Base-by-base conservation (phyloP, 2,329 filamentous ascomycete species). In the Parascedosporium putredinis region DNA sequence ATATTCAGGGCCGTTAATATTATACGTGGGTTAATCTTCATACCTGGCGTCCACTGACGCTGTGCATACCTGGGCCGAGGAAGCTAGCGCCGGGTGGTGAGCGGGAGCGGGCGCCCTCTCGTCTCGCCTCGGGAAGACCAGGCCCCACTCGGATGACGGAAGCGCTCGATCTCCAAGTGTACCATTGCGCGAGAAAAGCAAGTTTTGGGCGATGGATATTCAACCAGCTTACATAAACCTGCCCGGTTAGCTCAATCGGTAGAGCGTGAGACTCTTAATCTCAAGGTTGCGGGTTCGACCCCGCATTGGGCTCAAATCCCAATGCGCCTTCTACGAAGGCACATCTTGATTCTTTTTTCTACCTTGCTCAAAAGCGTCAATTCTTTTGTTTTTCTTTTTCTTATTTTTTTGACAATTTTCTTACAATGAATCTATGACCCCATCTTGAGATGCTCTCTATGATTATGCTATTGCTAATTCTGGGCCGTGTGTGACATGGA, bases 251-350 rank as follows among this genome's bases (percentile, higher is more conserved):
- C 76, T 80, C 76, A 80, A 79, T 80, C 75, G 75, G 76, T 82
- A 83, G 79, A 83, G 78, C 79, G 79, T 82, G 74, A 81, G 79
- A 82, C 79, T 83, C 79, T 78, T 76, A 77, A 66, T 67, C 64
- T 65, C 62, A 66, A 66, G 63, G 64, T 61, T 66, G 63, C 61
- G 64, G 64, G 64, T 67, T 66, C 63, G 62, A 65, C 62, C 63
- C 64, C 63, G 60, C 62, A 54, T 51, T 53, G 55, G 55, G 54
- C 52, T 55, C 54, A 55, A 55, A 42, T 42, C 38, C 38, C 42
- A 29, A 25, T 45, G 42, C 42, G 42, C 24, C 42, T 29, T 25
- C 42, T 7, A 31, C 6, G 27, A 31, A 31, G 27, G 27, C 27
- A 31, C 27, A 31, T 31, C 27, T 12, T n/a, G n/a, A n/a, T 6